Evolutionary conservation across 2,329 filamentous ascomycete genomes (phyloP).

Genomic region (Clarireedia monteithiana): DNA sequence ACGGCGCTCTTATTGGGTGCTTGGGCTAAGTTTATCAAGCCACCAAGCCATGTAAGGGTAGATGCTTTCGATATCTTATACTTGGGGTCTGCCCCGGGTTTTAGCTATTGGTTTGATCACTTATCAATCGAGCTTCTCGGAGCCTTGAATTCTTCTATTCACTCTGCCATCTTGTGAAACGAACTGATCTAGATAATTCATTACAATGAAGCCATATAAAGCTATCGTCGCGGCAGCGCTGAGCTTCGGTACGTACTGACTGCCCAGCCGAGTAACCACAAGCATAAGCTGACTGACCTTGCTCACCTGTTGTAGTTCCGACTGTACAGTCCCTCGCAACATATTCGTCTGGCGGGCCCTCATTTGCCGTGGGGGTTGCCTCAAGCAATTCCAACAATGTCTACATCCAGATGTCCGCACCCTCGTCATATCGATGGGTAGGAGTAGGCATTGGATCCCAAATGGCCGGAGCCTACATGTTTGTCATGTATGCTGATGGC

Average conservation of each 20-base stretch:
- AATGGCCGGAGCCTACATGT: conserved; percentile 51
- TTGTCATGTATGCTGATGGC: conserved; percentile 47
- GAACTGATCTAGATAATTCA: no score
- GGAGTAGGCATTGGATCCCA: conserved; percentile 46
- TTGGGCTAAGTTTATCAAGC: no score
- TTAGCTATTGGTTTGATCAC: no score
- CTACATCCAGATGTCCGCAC: conserved; percentile 49
- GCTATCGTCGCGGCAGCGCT: not conserved
- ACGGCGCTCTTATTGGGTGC: no score
- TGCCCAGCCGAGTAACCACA: no score
- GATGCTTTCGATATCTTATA: no score
- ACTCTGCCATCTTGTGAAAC: not conserved
- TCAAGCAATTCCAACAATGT: conserved; percentile 37
- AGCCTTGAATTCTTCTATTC: not conserved
- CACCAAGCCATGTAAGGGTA: no score
- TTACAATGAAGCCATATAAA: not conserved
- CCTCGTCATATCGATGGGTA: conserved; percentile 46
- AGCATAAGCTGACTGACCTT: no score
- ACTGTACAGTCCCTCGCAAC: conserved; percentile 14
- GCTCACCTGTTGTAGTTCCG: conserved; percentile 7
- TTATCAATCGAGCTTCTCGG: no score
- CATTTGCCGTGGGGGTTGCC: conserved; percentile 22
- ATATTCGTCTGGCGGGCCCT: conserved; percentile 16
- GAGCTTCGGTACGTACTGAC: not conserved
- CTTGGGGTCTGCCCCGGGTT: no score